Base-by-base conservation (phyloP, 495 filamentous ascomycete species). In the Penicillium desertorum region DNA sequence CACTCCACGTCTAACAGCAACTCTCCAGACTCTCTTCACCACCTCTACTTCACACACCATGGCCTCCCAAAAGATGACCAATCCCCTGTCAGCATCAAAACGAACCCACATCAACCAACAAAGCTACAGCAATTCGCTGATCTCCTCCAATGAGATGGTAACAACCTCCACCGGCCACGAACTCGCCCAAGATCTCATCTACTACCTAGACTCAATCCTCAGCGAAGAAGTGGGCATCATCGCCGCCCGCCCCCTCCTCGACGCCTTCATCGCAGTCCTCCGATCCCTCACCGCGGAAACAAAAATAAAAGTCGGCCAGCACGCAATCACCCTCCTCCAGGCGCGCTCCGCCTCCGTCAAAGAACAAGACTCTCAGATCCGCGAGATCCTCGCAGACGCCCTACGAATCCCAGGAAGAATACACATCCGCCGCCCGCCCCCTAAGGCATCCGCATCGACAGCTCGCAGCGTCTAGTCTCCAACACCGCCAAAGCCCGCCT, bases 371-470 rank as follows among this genome's bases (percentile, higher is more conserved):
- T 81, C 86, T 1, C 79, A 81, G 56, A 82, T 98, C 50, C 87
- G 91, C 46, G 85, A 91, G 62, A 81, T 91, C 23, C 79, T 96
- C 5, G 94, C 95, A 5, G 82, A 88, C 51, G 89, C 91, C n/a
- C 23, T 87, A 94, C 76, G 91, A 96, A 69, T 71, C 71, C 27
- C 80, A 89, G 57, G 91, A 96, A 20, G 90, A 96, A 66, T 93
- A 89, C 72, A 72, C 79, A 6, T 81, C 82, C 12, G 90, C 92
- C 0, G 94, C 94, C 4, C 83, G 86, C 60, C 80, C 82, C 7
- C 85, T 98, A 90, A 65, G 88, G 86, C 23, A 96, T 98, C 62
- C 88, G 89, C 32, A 85, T 97, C 17, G 91, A 97, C 67, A 87
- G 83, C 45, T 90, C 89, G 20, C 92, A 96, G 71, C 88, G 91